Evolutionary conservation across 768 basidiomycete species (phyloP).

Genomic region (Plicaturopsis crispa): DNA sequence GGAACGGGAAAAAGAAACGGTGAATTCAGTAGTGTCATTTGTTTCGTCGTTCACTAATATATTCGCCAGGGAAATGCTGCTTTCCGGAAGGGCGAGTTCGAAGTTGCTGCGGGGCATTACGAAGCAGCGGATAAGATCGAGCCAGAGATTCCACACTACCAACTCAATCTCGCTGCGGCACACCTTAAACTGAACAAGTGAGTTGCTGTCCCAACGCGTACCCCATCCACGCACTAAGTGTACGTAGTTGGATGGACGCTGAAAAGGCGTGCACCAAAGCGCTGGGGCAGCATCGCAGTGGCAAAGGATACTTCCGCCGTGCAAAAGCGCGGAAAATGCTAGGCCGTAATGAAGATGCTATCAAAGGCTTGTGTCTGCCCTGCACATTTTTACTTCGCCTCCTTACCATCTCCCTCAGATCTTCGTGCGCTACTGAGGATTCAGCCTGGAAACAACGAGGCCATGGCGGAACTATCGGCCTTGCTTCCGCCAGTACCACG

Average conservation of each 20-base stretch:
- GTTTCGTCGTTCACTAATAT: constrained; percentile 4
- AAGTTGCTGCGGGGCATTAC: constrained; percentile 49
- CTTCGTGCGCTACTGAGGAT: constrained; percentile 51
- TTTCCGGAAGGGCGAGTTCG: constrained; percentile 56
- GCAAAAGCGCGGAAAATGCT: constrained; percentile 62
- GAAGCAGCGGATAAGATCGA: constrained; percentile 55
- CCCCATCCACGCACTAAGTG: constrained; percentile 5
- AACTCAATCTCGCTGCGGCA: constrained; percentile 71
- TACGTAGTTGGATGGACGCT: constrained; percentile 58
- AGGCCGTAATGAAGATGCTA: constrained; percentile 46
- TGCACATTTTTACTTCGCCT: background rate
- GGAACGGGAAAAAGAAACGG: constrained; percentile 65
- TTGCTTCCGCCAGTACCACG: constrained; percentile 25
- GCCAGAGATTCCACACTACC: constrained; percentile 68
- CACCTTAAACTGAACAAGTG: constrained; percentile 66
- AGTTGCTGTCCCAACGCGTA: constrained; percentile 15
- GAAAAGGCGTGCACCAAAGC: constrained; percentile 65
- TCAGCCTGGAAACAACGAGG: constrained; percentile 61
- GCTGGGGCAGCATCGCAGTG: constrained; percentile 54
- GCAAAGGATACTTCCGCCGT: constrained; percentile 65
- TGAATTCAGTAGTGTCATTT: constrained; percentile 20
- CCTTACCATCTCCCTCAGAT: constrained; percentile 29
- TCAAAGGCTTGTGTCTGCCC: constrained; percentile 35
- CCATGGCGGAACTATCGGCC: constrained; percentile 44
- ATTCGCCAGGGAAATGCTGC: constrained; percentile 53